phyloP scores from a whole-genome alignment of 257 asterid genomes.

The Solanum paucissectum region DNA sequence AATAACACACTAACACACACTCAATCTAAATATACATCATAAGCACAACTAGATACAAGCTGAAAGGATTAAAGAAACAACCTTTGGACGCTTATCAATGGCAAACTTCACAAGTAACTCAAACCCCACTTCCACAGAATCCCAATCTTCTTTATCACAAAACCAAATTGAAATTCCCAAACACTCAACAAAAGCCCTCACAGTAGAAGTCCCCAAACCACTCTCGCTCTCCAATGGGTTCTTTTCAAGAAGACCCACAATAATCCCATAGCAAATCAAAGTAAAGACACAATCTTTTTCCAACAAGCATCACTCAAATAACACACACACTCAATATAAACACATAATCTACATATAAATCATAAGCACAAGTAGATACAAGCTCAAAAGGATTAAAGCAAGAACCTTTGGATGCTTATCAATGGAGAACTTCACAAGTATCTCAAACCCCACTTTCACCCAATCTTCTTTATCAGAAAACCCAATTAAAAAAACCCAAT shows the following conservation, averaged over 20 bases:
- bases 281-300: neutral
- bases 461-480: conserved; percentile 57
- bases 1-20: neutral
- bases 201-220: neutral
- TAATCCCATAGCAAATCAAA: neutral
- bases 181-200: neutral
- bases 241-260: neutral
- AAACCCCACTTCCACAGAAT: neutral
- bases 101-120: neutral
- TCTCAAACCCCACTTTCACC: conserved; percentile 48
- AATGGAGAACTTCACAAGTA: conserved; percentile 49
- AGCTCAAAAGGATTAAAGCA: neutral
- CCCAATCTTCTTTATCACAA: neutral
- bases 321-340: neutral
- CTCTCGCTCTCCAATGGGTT: neutral
- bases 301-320: neutral
- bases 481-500: conserved; percentile 48
- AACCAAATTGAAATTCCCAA: neutral
- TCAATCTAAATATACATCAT: neutral
- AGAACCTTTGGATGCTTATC: conserved; percentile 84
- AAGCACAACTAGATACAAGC: neutral
- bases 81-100: conserved; percentile 76
- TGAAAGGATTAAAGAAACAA: neutral
- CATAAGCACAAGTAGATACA: neutral
- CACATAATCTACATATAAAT: neutral